A percentile compares a stretch with the other conserved stretches of the same genome.
Evolutionary conservation across 1,139 yeast genomes (phyloP).

Genomic region (Yamadazyma diddensiae): DNA sequence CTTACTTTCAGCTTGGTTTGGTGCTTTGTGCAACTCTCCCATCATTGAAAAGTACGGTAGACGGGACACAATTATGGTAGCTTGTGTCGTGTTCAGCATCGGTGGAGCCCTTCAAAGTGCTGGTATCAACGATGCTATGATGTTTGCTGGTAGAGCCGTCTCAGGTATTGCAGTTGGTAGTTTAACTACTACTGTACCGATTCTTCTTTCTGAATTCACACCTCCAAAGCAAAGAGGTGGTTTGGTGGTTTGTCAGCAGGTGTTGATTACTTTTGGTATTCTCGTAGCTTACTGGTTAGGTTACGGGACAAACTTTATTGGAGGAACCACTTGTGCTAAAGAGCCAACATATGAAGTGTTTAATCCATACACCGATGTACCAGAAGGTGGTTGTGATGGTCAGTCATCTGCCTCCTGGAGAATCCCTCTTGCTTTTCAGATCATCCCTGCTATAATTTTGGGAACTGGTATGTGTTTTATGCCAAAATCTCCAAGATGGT

Average conservation of each 20-base stretch:
- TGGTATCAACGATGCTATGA: constrained; percentile 13
- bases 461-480: constrained; percentile 17
- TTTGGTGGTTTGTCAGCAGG: constrained; percentile 62
- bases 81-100: constrained; percentile 24
- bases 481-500: constrained; percentile 24
- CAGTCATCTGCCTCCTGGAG: constrained; percentile 39
- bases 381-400: constrained; percentile 22
- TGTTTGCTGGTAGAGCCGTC: constrained; percentile 25
- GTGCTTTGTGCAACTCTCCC: constrained; percentile 20
- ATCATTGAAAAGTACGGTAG: constrained; percentile 30
- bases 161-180: constrained; percentile 24
- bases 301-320: constrained; percentile 44
- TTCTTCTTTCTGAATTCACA: constrained; percentile 20
- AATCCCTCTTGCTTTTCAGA: constrained; percentile 25
- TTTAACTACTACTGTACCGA: constrained; percentile 22
- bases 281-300: constrained; percentile 70
- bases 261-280: constrained; percentile 65
- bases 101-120: constrained; percentile 37
- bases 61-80: constrained; percentile 25
- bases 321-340: constrained; percentile 17
- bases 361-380: constrained; percentile 16
- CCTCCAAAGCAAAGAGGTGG: constrained; percentile 62
- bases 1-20: constrained; percentile 22
- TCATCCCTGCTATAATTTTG: constrained; percentile 21
- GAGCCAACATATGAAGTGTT: constrained; percentile 9